Percentiles rank a stretch among this genome's conserved stretches.
phyloP scores from a whole-genome alignment of 331 rosid species.

The Quercus phellos region DNA sequence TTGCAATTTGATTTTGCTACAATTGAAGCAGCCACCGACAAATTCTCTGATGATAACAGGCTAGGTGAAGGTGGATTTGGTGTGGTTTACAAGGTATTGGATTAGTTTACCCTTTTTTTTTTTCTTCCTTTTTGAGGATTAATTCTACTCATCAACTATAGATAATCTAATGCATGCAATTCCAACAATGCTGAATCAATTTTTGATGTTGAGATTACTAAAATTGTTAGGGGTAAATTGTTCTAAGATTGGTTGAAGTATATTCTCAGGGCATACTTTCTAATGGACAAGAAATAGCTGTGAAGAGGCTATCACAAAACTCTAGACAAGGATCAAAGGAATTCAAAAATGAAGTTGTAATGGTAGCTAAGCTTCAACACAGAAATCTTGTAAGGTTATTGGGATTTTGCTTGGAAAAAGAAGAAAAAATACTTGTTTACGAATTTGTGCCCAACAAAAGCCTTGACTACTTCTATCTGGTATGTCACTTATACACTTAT shows the following conservation, averaged over 20 bases:
- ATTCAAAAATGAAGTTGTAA: conserved; percentile 6
- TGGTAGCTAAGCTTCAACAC: conserved; percentile 9
- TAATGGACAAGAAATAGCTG: background rate
- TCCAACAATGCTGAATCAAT: too few species aligned
- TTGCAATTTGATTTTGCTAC: background rate
- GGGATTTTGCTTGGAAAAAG: too few species aligned
- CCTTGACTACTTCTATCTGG: conserved; percentile 10
- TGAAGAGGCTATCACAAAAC: too few species aligned
- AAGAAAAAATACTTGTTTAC: too few species aligned
- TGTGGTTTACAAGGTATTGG: conserved; percentile 7
- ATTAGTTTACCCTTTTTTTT: too few species aligned
- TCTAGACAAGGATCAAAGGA: background rate
- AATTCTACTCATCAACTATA: too few species aligned
- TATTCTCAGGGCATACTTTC: conserved; percentile 1
- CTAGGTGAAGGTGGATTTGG: conserved; percentile 13
- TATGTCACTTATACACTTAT: background rate
- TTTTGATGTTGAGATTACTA: too few species aligned
- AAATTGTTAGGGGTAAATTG: too few species aligned
- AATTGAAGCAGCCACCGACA: background rate
- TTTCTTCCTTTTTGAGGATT: too few species aligned
- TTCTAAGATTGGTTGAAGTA: background rate
- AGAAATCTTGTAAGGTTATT: too few species aligned
- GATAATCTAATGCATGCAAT: too few species aligned
- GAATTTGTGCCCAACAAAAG: conserved; percentile 8
- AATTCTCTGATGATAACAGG: background rate